Percentiles rank a stretch among this genome's conserved stretches.
Conservation (phyloP, 2,329 filamentous ascomycete species). For the Colletotrichum phormii region DNA sequence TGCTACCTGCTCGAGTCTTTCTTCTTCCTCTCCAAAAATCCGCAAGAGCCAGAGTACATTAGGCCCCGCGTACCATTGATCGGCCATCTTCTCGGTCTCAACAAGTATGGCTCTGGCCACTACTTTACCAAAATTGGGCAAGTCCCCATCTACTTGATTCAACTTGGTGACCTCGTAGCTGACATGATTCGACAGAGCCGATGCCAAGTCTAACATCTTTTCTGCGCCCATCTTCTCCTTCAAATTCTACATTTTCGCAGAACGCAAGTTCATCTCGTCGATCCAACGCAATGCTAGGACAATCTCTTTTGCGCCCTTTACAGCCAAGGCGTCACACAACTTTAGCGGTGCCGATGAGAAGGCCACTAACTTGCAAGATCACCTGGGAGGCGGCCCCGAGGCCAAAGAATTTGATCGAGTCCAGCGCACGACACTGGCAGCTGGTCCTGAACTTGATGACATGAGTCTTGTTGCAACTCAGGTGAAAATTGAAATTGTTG, state of each 20-base stretch:
- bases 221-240: neutral
- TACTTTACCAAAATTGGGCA: slow-evolving; percentile 12
- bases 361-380: neutral
- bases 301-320: slow-evolving; percentile 11
- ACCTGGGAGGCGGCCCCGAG: neutral
- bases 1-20: slow-evolving; percentile 2
- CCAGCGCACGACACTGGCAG: neutral
- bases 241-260: slow-evolving; percentile 13
- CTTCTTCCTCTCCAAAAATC: slow-evolving; percentile 1
- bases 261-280: slow-evolving; percentile 2
- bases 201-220: neutral
- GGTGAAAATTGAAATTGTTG: neutral
- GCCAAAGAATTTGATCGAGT: slow-evolving; percentile 16
- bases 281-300: slow-evolving; percentile 20
- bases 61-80: slow-evolving; percentile 24
- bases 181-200: neutral
- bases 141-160: fast-evolving
- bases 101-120: neutral
- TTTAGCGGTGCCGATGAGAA: neutral
- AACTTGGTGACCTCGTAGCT: fast-evolving
- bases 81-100: slow-evolving; percentile 18
- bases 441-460: slow-evolving; percentile 8
- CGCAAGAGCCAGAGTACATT: neutral
- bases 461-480: neutral
- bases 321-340: neutral